phyloP scores from a whole-genome alignment of 1,284 basidiomycete species.

The Ceratobasidium papillatum region DNA sequence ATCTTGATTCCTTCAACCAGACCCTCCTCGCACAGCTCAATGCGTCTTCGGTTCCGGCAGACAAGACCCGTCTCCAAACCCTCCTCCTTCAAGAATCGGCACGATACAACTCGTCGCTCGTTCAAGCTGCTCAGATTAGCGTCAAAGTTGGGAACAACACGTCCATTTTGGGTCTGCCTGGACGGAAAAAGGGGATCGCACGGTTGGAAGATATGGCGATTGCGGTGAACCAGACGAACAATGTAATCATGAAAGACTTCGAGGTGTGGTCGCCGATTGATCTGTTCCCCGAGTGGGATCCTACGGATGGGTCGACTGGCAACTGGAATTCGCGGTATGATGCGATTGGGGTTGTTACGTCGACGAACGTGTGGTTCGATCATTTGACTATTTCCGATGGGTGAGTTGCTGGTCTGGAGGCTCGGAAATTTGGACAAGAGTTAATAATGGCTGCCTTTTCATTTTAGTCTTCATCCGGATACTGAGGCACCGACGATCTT shows the following conservation, averaged over 20 bases:
- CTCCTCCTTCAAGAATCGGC: slow-evolving; percentile 30
- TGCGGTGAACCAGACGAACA: slow-evolving; percentile 39
- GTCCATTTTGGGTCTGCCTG: slow-evolving; percentile 22
- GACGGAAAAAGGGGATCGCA: slow-evolving; percentile 5
- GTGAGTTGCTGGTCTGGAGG: slow-evolving; percentile 11
- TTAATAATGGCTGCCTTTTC: background rate
- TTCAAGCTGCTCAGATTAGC: slow-evolving; percentile 28
- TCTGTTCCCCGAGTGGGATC: slow-evolving; percentile 40
- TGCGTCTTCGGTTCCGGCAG: slow-evolving; percentile 24
- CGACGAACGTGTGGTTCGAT: slow-evolving; percentile 40
- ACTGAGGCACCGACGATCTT: slow-evolving; percentile 37
- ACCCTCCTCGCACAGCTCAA: slow-evolving; percentile 25
- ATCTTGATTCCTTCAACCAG: slow-evolving; percentile 40
- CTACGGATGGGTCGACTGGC: slow-evolving; percentile 36
- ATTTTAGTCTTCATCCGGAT: slow-evolving; percentile 18
- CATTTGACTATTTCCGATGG: slow-evolving; percentile 40
- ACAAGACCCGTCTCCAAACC: slow-evolving; percentile 37
- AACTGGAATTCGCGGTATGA: slow-evolving; percentile 40
- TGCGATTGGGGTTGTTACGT: slow-evolving; percentile 39
- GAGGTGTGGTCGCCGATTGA: slow-evolving; percentile 39
- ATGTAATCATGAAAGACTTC: slow-evolving; percentile 37
- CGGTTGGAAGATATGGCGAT: slow-evolving; percentile 31
- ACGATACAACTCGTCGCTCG: slow-evolving; percentile 37
- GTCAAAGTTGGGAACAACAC: slow-evolving; percentile 38
- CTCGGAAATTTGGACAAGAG: background rate